Evolutionary conservation across 2,329 filamentous ascomycete genomes (phyloP), one percentile per base, ranked within the genome.

Genomic region (Furcasterigmium sp.): DNA sequence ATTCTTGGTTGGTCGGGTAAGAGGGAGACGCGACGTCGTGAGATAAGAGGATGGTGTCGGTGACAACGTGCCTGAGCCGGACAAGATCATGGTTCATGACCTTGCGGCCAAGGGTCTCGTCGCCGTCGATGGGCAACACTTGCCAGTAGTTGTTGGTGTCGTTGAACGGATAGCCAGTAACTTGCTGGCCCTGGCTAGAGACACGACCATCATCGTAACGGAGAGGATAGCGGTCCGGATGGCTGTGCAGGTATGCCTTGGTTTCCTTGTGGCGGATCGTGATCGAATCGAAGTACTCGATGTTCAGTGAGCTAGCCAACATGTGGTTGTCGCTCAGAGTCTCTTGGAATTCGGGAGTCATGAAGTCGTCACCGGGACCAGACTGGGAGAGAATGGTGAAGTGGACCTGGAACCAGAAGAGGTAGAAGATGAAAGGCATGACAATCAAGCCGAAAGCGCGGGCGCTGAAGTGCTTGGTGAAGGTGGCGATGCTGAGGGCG

Each of bases 351-450:
- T 93, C 89, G 2, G 93, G 93, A 4, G 86, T 90, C 93, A 98
- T 98, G 70, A 98, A 98, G 59, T 97, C 91, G 60, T 98, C 93
- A 42, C 93, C 93, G 36, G 93, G 91, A 28, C 93, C 93, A 41
- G 93, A 97, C 47, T 84, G 79, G 52, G 72, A 85, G 49, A 98
- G 76, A 56, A 98, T 88, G 36, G 88, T 77, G 64, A 98, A 98
- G 70, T 98, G 93, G 23, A 98, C 91, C 75, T 98, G 93, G 83
- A 98, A 98, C 93, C 93, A 98, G 76, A 98, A 97, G 37, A 98
- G 80, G 67, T 98, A 98, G 68, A 98, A 94, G 58, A 97, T 75
- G 75, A 98, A 96, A 13, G 93, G 93, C 53, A 97, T 80, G 53
- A 95, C 63, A 55, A 97, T 88, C 44, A 98, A 74, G 13, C 87